Conservation (phyloP, 129 eudicot species). For the Tagetes erecta region DNA sequence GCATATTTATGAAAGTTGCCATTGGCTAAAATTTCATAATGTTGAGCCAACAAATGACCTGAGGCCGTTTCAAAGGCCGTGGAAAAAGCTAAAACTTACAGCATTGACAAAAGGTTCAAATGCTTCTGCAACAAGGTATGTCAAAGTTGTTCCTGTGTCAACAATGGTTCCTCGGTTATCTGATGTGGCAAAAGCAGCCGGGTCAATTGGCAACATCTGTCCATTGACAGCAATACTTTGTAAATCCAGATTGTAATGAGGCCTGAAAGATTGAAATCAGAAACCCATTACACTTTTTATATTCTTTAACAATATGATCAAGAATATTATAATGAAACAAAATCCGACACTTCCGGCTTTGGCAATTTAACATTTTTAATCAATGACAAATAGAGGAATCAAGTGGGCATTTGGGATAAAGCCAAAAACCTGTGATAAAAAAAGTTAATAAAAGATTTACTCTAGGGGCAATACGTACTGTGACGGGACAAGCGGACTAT, state of each 20-base stretch:
- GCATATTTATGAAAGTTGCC: not conserved
- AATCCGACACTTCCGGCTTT: not conserved
- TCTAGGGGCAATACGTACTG: constrained; percentile 64
- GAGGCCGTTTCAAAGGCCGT: not conserved
- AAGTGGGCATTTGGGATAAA: not conserved
- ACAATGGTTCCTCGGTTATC: constrained; percentile 79
- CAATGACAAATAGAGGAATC: not conserved
- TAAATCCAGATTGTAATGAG: constrained; percentile 83
- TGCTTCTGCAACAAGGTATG: constrained; percentile 91
- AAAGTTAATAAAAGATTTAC: constrained; percentile 11
- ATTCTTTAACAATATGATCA: not conserved
- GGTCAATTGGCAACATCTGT: constrained; percentile 75
- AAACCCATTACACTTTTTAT: constrained; percentile 7
- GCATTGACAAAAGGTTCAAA: constrained; percentile 82
- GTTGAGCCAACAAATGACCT: not conserved
- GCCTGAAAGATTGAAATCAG: constrained; percentile 57
- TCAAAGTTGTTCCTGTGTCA: constrained; percentile 96
- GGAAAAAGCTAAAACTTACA: constrained; percentile 51
- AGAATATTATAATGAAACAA: not conserved
- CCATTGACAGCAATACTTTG: constrained; percentile 93
- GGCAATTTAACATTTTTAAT: not conserved
- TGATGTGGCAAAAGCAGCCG: constrained; percentile 73
- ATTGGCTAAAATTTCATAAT: not conserved
- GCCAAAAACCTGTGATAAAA: not conserved
- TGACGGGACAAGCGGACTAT: constrained; percentile 96